A percentile compares a stretch with the other conserved stretches of the same genome.
Conservation (phyloP, 306 rosid species). For the Quercus berberidifolia region DNA sequence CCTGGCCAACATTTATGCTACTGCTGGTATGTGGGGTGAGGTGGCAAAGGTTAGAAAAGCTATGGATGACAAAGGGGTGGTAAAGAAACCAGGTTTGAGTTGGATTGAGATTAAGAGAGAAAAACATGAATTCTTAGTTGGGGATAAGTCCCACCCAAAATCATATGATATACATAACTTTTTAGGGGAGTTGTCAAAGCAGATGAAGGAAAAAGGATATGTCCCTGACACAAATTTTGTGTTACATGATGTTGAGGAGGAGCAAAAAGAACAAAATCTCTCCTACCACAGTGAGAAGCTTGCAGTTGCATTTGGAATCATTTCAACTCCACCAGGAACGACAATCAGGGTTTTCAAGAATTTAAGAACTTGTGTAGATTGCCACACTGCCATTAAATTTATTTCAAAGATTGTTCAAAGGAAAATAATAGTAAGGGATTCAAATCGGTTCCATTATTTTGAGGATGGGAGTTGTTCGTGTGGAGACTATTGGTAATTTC, state of each 20-base stretch:
- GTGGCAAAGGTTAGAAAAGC: neutral
- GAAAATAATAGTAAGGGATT: slow-evolving; percentile 23
- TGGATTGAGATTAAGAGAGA: neutral
- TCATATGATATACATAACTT: neutral
- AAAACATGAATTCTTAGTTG: neutral
- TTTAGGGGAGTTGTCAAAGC: neutral
- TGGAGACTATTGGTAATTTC: slow-evolving; percentile 23
- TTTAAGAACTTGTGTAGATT: slow-evolving; percentile 28
- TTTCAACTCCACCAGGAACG: slow-evolving; percentile 12
- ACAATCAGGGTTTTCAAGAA: slow-evolving; percentile 30
- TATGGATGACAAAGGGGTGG: neutral
- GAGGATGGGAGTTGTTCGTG: slow-evolving; percentile 28
- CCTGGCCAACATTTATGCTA: neutral
- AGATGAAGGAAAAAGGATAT: slow-evolving; percentile 2
- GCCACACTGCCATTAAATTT: slow-evolving; percentile 19
- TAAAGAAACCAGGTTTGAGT: slow-evolving; percentile 1
- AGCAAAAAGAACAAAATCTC: slow-evolving; percentile 25
- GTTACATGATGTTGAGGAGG: slow-evolving; percentile 7
- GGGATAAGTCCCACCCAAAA: neutral
- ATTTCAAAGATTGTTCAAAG: slow-evolving; percentile 15
- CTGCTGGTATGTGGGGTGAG: neutral
- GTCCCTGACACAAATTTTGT: neutral
- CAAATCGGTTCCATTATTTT: slow-evolving; percentile 25
- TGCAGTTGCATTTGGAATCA: slow-evolving; percentile 29
- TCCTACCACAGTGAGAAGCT: slow-evolving; percentile 29